A percentile compares a stretch with the other conserved stretches of the same genome.
Conservation (phyloP, 2,329 filamentous ascomycete genomes). For the Talaromyces sp. region DNA sequence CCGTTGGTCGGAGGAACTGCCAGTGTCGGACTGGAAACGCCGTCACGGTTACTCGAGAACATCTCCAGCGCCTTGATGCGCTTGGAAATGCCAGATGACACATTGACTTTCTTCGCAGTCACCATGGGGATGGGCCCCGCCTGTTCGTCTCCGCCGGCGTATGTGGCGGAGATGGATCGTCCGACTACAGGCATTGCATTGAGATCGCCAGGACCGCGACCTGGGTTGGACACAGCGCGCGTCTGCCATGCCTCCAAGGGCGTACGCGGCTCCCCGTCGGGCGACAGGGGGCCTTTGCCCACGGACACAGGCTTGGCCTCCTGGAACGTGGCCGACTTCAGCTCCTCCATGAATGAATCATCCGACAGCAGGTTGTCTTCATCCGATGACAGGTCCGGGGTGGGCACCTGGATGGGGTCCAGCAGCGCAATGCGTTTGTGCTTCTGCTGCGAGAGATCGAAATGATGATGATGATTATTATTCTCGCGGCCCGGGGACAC, state of each 20-base stretch:
- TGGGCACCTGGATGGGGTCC: conserved; percentile 50
- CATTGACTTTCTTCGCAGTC: conserved; percentile 67
- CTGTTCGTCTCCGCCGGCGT: conserved; percentile 19
- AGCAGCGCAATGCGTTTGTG: conserved; percentile 30
- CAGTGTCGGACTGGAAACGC: conserved; percentile 21
- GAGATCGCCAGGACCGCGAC: conserved; percentile 21
- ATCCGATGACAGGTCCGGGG: conserved; percentile 35
- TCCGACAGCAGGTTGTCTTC: conserved; percentile 48
- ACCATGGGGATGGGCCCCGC: conserved; percentile 39
- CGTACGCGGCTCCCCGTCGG: conserved; percentile 33
- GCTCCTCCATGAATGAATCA: conserved; percentile 77
- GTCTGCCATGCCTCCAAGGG: conserved; percentile 29
- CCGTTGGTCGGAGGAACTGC: conserved; percentile 5
- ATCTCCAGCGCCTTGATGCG: conserved; percentile 91
- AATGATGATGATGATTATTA: conserved; percentile 7
- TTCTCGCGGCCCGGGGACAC: conserved; percentile 17
- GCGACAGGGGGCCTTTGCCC: conserved; percentile 74
- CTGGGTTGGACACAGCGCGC: conserved; percentile 37
- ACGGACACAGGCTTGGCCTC: conserved; percentile 77
- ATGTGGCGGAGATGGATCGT: conserved; percentile 36
- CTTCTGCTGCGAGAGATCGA: conserved; percentile 19
- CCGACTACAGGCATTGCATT: conserved; percentile 25
- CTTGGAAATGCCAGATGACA: conserved; percentile 87
- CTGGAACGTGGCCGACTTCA: conserved; percentile 74
- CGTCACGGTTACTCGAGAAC: conserved; percentile 50